A percentile compares a stretch with the other conserved stretches of the same genome.
These are phyloP conservation scores for Apiospora malaysiana DNA, from an alignment of 2,329 filamentous ascomycete species.

Conservation along the genomic window DNA sequence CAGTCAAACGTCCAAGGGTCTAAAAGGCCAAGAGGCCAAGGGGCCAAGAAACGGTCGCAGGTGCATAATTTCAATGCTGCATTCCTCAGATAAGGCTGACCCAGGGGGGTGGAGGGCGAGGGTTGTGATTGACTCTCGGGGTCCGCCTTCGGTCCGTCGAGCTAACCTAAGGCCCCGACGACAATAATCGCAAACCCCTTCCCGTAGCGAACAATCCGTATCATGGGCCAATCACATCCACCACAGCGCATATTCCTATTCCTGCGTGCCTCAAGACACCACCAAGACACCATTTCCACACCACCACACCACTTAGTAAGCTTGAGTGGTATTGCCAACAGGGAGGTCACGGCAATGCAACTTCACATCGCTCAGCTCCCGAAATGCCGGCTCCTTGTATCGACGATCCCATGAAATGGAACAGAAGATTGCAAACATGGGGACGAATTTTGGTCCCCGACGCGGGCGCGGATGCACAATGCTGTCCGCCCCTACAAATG, in stretches of 20 bases:
- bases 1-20: no score
- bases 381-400: not conserved
- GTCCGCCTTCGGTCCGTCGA: slow-evolving; percentile 8
- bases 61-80: no score
- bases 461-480: not conserved
- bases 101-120: no score
- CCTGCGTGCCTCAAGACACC: no score
- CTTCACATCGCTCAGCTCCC: not conserved
- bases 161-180: not conserved
- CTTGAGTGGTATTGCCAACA: not conserved
- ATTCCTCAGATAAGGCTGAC: no score
- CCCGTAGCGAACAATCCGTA: not conserved
- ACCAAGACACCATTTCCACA: no score
- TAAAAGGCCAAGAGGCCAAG: no score
- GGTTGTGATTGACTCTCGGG: not conserved
- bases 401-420: not conserved
- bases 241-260: not conserved
- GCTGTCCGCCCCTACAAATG: no score
- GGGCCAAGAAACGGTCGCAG: no score
- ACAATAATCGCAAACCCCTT: not conserved
- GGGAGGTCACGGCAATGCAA: no score
- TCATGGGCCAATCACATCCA: not conserved
- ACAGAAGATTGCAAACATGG: not conserved
- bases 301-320: not conserved
- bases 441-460: not conserved